Conservation (phyloP, 1,139 yeast genomes). For the Candida buenavistaensis region DNA sequence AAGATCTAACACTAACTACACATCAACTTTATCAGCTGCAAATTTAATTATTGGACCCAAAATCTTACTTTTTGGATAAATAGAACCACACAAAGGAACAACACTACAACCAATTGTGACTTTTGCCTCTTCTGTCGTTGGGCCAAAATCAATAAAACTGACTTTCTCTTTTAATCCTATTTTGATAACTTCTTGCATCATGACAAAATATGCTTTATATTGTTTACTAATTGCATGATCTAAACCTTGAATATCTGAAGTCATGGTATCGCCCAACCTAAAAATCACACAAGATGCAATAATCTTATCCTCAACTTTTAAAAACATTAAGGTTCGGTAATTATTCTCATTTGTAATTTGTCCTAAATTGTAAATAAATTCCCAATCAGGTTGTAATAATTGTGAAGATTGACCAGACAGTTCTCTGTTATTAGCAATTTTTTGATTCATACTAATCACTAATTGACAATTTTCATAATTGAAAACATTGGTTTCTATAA, state of each 20-base stretch:
- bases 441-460: slow-evolving; percentile 34
- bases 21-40: slow-evolving; percentile 24
- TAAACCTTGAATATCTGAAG: slow-evolving; percentile 46
- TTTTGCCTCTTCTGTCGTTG: slow-evolving; percentile 37
- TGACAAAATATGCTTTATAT: slow-evolving; percentile 46
- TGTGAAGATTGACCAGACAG: slow-evolving; percentile 39
- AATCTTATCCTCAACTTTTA: slow-evolving; percentile 33
- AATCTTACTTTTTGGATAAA: slow-evolving; percentile 17
- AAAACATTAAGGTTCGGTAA: slow-evolving; percentile 33
- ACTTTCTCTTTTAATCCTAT: slow-evolving; percentile 40
- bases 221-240: slow-evolving; percentile 39
- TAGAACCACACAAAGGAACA: slow-evolving; percentile 35
- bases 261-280: slow-evolving; percentile 44
- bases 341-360: slow-evolving; percentile 22
- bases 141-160: slow-evolving; percentile 44
- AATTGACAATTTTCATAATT: slow-evolving; percentile 27
- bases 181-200: slow-evolving; percentile 47
- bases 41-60: slow-evolving; percentile 19
- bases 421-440: slow-evolving; percentile 37
- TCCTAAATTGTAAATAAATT: slow-evolving; percentile 31
- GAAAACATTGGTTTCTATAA: slow-evolving; percentile 24
- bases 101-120: slow-evolving; percentile 40
- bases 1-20: no score
- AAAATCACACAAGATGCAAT: slow-evolving; percentile 45
- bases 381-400: slow-evolving; percentile 31